Evolutionary conservation across 139 green algal species (phyloP).

Genomic region (Chlorella sorokiniana): DNA sequence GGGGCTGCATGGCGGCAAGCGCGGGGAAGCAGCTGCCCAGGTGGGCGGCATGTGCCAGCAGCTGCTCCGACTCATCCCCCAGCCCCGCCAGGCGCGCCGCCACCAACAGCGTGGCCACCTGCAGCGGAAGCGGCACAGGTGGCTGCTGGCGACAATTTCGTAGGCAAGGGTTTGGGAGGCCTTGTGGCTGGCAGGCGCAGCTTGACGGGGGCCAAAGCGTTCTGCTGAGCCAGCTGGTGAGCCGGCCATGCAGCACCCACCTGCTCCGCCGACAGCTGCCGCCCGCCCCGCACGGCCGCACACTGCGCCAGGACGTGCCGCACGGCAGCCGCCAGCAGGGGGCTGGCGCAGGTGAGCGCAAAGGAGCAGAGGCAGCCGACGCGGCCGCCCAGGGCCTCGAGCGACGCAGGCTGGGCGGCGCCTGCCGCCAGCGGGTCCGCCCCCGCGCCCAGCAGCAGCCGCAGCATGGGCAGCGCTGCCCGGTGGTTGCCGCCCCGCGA

Average conservation of each 20-base stretch:
- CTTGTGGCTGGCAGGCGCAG: too few species aligned
- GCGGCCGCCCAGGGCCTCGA: not conserved
- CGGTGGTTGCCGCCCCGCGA: not conserved
- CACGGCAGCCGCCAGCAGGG: not conserved
- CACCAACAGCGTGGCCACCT: conserved; percentile 8
- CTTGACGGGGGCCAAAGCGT: too few species aligned
- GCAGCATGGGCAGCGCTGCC: conserved; percentile 15
- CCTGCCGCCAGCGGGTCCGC: not conserved
- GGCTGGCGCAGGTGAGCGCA: conserved; percentile 7
- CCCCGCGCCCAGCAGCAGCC: conserved; percentile 5
- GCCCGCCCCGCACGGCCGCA: not conserved
- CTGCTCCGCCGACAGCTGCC: not conserved
- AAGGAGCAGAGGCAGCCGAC: conserved; percentile 5
- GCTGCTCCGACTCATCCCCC: conserved; percentile 1
- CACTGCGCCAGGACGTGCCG: conserved; percentile 14
- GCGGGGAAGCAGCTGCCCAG: not conserved
- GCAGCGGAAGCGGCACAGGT: not conserved
- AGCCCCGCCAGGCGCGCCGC: conserved; percentile 9
- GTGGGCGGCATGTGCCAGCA: conserved; percentile 4
- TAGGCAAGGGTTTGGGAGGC: not conserved
- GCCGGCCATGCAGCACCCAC: not conserved
- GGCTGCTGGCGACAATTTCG: not conserved
- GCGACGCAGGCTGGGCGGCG: too few species aligned
- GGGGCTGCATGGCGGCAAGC: not conserved
- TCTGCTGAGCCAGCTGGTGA: not conserved